Evolutionary conservation across 495 filamentous ascomycete species (phyloP), one percentile per base, ranked within the genome.

Genomic region (Recurvomyces mirabilis): DNA sequence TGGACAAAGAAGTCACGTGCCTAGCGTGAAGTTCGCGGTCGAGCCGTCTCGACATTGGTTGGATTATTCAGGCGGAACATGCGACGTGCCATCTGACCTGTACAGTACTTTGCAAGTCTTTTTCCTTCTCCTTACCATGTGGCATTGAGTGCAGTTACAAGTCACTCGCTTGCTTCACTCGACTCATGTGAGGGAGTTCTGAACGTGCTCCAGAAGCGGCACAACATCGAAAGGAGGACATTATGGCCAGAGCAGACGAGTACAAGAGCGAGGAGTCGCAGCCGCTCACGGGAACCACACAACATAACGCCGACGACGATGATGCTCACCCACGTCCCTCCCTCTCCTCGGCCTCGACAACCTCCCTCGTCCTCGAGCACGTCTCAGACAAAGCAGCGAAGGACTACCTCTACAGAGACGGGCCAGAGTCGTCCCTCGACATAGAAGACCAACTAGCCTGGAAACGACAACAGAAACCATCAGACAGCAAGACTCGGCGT

Each of bases 301-400:
- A 42, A 17, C 18, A 24, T 12, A 31, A 12, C 13, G 39, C 39
- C 3, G 41, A 19, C 17, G 30, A 45, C 15, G 25, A 17, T 20
- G 12, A 28, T n/a, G 17, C 31, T 18, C 34, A 41, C 23, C 20
- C 6, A 14, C 41, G 50, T 5, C 26, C 30, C 49, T 81, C 82
- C 6, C 57, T 71, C 7, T 81, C 81, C 14, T 78, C 79, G 23
- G 74, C 77, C 12, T 88, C 83, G 23, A 85, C 83, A 21, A 84
- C 79, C 22, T 86, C 81, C 48, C 68, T 88, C 4, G 75, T 85
- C 45, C 77, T 89, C 49, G 84, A 89, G 43, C 75, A 78, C 43
- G 72, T 87, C 46, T 65, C 69, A 54, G 75, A 46, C 62, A 56
- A 53, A 49, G 52, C 47, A 35, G 47, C 49, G 46, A 46, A 39